Base-by-base conservation (phyloP, 441 rosid species). In the Raphanus hybrid region DNA sequence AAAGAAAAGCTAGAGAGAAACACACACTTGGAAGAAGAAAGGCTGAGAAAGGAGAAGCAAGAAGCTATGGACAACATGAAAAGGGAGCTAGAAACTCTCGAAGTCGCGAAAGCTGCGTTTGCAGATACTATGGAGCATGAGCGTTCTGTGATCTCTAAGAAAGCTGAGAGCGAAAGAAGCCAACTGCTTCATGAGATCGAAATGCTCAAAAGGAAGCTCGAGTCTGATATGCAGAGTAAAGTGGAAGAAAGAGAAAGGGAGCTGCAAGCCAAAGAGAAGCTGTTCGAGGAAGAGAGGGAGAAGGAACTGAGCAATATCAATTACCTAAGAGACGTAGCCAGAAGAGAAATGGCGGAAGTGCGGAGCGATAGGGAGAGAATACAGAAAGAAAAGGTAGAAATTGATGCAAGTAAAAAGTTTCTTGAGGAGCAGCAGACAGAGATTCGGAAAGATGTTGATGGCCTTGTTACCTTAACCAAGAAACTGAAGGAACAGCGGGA, bases 271-370 rank as follows among this genome's bases (percentile, higher is more conserved):
- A 90, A 78, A 82, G 84, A 84, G 69, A 88, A 84, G 76, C 37
- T 48, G 41, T 90, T 96, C 77, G 97, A 90, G 70, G 97, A 92
- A 81, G 97, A 93, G 84, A 96, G 82, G 64, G 93, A 89, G 85
- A 86, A 86, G 78, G 97, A 91, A 68, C 35, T 89, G 60, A 83
- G 83, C 75, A 92, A 91, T 76, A 86, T 92, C 57, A 89, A 83
- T 74, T 85, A 87, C 87, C 73, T 88, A 70, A 89, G 97, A 82
- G 98, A 93, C 52, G 76, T 89, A 74, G 94, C 97, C 41, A 86
- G 88, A 77, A 92, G 88, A 75, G 97, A 93, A 82, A 96, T 92
- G 97, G 88, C 88, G 34, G 97, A 93, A 39, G 18, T 86, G 91
- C 90, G 86, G 81, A 82, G 69, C 50, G 97, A 90, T 78, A 86